phyloP scores from a whole-genome alignment of 2,329 filamentous ascomycete genomes.

The Ophiostoma tasmaniense region DNA sequence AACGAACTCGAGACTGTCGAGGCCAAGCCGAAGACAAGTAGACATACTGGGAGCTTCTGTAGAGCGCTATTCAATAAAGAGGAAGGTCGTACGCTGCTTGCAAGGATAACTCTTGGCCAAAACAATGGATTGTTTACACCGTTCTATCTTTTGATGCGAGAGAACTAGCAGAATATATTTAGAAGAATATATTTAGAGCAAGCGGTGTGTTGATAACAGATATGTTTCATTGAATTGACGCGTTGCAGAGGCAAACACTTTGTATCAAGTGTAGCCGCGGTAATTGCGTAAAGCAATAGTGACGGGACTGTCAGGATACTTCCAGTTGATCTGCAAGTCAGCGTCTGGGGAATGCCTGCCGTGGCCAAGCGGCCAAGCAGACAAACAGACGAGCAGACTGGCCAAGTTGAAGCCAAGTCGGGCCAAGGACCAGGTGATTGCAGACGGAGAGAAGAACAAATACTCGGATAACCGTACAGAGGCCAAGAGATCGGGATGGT shows the following conservation, averaged over 20 bases:
- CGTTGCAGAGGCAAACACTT: not conserved
- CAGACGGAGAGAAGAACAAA: not conserved
- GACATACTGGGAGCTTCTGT: not conserved
- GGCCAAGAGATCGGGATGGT: not conserved
- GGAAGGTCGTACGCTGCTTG: not conserved
- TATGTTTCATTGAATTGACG: not conserved
- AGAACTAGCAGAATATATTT: not conserved
- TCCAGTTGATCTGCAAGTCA: too few species aligned
- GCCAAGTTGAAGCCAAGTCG: not conserved
- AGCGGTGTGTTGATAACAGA: not conserved
- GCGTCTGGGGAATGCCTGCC: not conserved
- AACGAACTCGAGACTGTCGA: slow-evolving; percentile 2
- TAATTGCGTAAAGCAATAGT: not conserved
- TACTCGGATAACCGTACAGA: not conserved
- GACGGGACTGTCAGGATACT: not conserved
- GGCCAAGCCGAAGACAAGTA: not conserved
- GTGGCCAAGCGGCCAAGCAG: not conserved
- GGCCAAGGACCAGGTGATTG: not conserved
- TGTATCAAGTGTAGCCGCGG: not conserved
- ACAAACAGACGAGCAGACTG: not conserved
- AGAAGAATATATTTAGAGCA: not conserved
- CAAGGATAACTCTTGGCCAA: not conserved
- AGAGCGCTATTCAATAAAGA: not conserved
- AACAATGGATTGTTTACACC: not conserved
- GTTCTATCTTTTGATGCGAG: not conserved